phyloP scores from a whole-genome alignment of 164 flowering plant species.

The Umbilicus rupestris region DNA sequence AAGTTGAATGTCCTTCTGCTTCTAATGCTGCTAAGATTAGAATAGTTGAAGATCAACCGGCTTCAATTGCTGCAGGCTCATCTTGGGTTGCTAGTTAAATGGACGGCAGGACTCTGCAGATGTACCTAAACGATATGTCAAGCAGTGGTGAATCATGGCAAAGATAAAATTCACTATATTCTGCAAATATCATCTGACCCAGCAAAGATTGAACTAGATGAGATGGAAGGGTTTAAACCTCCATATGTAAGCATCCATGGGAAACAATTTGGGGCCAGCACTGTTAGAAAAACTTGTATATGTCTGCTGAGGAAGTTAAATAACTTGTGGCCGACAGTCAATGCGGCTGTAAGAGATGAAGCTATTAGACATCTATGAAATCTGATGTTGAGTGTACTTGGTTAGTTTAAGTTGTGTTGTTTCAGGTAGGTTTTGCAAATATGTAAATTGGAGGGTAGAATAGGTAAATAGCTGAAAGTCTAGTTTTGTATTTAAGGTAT shows the following conservation, averaged over 20 bases:
- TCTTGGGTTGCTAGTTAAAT: constrained; percentile 4
- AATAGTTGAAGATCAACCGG: neutral
- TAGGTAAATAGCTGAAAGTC: no score
- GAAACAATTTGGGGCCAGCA: neutral
- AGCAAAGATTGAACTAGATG: constrained; percentile 29
- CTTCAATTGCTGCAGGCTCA: no score
- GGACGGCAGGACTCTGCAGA: constrained; percentile 24
- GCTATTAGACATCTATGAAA: no score
- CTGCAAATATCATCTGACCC: constrained; percentile 24
- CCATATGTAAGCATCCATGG: constrained; percentile 11
- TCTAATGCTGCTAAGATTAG: neutral
- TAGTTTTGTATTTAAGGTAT: no score
- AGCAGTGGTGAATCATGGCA: constrained; percentile 10
- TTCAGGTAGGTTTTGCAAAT: no score
- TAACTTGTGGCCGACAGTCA: constrained; percentile 16
- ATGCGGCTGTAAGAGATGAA: constrained; percentile 13
- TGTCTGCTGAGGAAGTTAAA: constrained; percentile 25
- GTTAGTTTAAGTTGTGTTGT: no score
- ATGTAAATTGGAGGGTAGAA: no score
- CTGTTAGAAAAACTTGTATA: constrained; percentile 20
- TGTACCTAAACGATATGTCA: constrained; percentile 17
- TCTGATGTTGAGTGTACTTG: no score
- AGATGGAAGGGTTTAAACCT: constrained; percentile 21
- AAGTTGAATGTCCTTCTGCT: neutral
- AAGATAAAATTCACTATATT: constrained; percentile 10